phyloP scores from a whole-genome alignment of 1,284 basidiomycete species.

The Ceratobasidium sp. region DNA sequence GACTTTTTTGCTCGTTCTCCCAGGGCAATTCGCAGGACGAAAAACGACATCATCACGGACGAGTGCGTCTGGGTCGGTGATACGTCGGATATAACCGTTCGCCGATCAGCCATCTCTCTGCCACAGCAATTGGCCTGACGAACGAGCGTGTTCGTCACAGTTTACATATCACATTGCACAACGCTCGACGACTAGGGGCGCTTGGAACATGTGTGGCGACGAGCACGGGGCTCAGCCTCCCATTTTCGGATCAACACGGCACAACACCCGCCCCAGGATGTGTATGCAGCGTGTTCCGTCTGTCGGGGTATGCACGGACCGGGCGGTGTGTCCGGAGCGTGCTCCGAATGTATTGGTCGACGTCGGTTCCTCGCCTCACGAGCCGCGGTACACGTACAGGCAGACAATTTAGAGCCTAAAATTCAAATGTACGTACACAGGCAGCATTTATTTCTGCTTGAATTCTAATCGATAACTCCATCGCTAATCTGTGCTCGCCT shows the following conservation, averaged over 20 bases:
- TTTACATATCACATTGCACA: conserved; percentile 12
- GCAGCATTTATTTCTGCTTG: too few relatives aligned
- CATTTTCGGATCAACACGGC: conserved; percentile 25
- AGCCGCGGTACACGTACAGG: too few relatives aligned
- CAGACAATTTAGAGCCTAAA: too few relatives aligned
- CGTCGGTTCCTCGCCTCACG: too few relatives aligned
- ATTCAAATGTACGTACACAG: too few relatives aligned
- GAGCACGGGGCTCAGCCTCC: background rate
- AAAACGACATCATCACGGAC: conserved; percentile 24
- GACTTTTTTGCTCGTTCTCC: background rate
- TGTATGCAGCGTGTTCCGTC: too few relatives aligned
- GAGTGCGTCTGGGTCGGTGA: conserved; percentile 13
- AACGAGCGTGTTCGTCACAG: background rate
- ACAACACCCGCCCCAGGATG: conserved; percentile 3
- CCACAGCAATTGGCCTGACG: conserved; percentile 37
- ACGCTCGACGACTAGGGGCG: background rate
- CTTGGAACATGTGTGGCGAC: conserved; percentile 18
- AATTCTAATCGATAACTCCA: too few relatives aligned
- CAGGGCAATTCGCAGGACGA: background rate
- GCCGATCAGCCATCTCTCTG: background rate
- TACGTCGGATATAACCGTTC: conserved; percentile 22
- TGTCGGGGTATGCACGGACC: too few relatives aligned
- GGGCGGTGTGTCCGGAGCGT: too few relatives aligned
- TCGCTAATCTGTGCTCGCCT: too few relatives aligned
- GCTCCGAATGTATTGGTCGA: too few relatives aligned